A percentile compares a stretch with the other conserved stretches of the same genome.
Conservation (phyloP, 177 flowering plant genomes). For the Vitis hybrid region DNA sequence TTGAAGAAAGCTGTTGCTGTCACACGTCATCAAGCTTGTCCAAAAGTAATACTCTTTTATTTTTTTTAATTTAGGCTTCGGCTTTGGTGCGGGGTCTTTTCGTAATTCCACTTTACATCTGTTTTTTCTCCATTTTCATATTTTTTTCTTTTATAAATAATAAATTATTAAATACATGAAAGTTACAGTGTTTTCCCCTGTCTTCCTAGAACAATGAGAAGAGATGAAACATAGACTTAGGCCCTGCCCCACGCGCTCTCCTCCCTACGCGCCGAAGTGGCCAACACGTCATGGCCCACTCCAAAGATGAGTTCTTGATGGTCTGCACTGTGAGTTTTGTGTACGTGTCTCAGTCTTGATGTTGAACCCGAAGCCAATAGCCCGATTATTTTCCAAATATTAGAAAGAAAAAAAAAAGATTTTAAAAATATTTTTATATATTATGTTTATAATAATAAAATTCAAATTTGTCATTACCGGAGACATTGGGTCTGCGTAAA, state of each 20-base stretch:
- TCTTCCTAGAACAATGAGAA: slow-evolving; percentile 19
- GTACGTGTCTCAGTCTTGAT: background rate
- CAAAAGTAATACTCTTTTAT: slow-evolving; percentile 1
- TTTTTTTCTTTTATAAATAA: background rate
- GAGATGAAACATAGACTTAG: background rate
- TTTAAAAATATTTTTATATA: background rate
- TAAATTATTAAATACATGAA: background rate
- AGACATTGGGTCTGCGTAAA: too few species aligned
- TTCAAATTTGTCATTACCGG: too few species aligned
- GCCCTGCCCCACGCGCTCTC: slow-evolving; percentile 11
- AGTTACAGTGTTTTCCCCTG: slow-evolving; percentile 12
- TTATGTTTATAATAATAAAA: too few species aligned
- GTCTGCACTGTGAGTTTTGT: background rate
- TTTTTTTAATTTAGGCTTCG: background rate
- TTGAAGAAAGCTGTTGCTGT: slow-evolving; percentile 23
- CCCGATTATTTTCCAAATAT: too few species aligned
- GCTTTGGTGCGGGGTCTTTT: slow-evolving; percentile 1
- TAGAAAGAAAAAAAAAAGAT: background rate
- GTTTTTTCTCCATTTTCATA: background rate
- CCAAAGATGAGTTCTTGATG: slow-evolving; percentile 5
- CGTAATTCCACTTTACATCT: background rate
- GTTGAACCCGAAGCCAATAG: background rate
- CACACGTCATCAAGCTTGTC: slow-evolving; percentile 27
- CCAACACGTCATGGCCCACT: slow-evolving; percentile 23
- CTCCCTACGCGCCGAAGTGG: slow-evolving; percentile 20